Base-by-base conservation (phyloP, 805 yeast species). In the Metschnikowia peoriensis region DNA sequence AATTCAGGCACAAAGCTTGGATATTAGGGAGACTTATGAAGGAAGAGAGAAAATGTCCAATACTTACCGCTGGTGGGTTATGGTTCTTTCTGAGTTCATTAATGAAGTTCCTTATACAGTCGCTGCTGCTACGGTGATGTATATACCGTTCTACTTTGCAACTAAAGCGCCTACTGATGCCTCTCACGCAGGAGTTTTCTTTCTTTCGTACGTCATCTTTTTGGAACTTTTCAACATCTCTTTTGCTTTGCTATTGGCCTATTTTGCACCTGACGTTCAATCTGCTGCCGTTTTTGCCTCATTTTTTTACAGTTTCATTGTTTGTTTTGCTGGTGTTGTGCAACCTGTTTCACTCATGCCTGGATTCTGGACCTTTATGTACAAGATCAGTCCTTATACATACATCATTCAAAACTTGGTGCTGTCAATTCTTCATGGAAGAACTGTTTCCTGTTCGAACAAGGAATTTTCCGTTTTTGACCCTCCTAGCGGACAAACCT, bases 1-100 rank as follows among this genome's bases (percentile, higher is more conserved):
- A 67, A 77, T 83, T 50, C 87, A 84, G 62, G 83, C 78, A 22
- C 76, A 78, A 51, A 85, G 85, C 28, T 75, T 81, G 43, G 72
- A 69, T 16, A 75, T 84, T 17, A 77, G 91, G 61, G 86, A 82
- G 51, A 65, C 86, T 40, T 87, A 70, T 62, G 92, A 86, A 66
- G 88, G 81, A 12, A 77, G 93, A 62, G 93, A 87, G 63, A 75
- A 82, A 17, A 79, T 83, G 53, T 83, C 89, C 5, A 86, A 85
- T 62, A 87, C 88, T 40, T 87, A 83, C 72, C 86, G 84, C 61
- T 87, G 92, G 92, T 73, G 83, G 28, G 67, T 79, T 40, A 66
- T 87, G 67, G 62, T 85, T 45, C 46, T 84, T 16, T 67, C 85
- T 6, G 84, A 84, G 60, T 73, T 73, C 55, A 40, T 81, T 16